phyloP scores from a whole-genome alignment of 75 land plant species.

The Gnetum montanum region DNA sequence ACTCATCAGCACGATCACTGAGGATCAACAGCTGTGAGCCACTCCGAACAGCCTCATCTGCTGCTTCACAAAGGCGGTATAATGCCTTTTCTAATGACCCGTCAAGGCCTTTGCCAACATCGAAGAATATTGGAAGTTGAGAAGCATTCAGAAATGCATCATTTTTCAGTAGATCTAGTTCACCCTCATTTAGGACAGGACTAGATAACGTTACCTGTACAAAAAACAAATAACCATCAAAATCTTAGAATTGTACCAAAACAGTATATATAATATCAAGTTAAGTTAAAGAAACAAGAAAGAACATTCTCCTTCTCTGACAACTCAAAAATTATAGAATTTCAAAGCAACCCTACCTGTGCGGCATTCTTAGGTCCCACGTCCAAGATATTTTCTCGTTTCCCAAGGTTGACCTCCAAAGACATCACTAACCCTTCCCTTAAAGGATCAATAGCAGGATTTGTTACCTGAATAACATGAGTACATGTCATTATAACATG shows the following conservation, averaged over 20 bases:
- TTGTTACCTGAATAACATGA: slow-evolving; percentile 84
- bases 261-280: neutral
- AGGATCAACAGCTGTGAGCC: slow-evolving; percentile 90
- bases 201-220: slow-evolving; percentile 63
- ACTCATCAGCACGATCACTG: slow-evolving; percentile 75
- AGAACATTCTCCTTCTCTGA: neutral
- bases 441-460: slow-evolving; percentile 96
- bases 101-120: slow-evolving; percentile 80
- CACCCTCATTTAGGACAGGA: slow-evolving; percentile 95
- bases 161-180: slow-evolving; percentile 64
- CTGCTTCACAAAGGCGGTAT: slow-evolving; percentile 77
- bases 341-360: slow-evolving; percentile 76
- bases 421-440: slow-evolving; percentile 99
- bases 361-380: slow-evolving; percentile 87
- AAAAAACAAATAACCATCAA: neutral
- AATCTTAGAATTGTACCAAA: neutral
- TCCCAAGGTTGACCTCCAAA: slow-evolving; percentile 90
- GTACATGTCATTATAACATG: too few species aligned
- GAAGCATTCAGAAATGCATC: slow-evolving; percentile 51
- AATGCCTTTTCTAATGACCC: slow-evolving; percentile 64
- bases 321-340: neutral
- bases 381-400: slow-evolving; percentile 77
- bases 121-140: slow-evolving; percentile 74
- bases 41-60: slow-evolving; percentile 92
- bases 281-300: neutral